These are phyloP conservation scores for Verticillium longisporum DNA, from an alignment of 2,329 filamentous ascomycete genomes.

Conservation along the genomic window DNA sequence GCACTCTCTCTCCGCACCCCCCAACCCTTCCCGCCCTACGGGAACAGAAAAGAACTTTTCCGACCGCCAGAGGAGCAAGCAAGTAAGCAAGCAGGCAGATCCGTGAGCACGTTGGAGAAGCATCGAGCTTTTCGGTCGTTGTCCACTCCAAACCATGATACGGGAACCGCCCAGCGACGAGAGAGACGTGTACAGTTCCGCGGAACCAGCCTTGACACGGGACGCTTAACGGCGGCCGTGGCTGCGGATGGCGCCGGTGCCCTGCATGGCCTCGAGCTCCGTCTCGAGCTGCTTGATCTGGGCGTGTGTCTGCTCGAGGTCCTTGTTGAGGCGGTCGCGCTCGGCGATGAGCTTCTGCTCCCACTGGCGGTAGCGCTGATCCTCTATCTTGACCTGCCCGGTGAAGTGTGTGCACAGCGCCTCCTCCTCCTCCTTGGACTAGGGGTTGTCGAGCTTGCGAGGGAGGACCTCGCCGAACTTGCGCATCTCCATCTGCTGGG, in stretches of 20 bases:
- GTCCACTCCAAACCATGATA: slow-evolving; percentile 1
- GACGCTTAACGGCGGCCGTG: slow-evolving; percentile 75
- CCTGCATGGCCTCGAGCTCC: slow-evolving; percentile 91
- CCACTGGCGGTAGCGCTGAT: slow-evolving; percentile 98
- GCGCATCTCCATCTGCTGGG: slow-evolving; percentile 98
- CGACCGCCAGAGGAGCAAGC: not conserved
- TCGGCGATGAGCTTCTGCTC: slow-evolving; percentile 99
- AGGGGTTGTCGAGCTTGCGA: slow-evolving; percentile 98
- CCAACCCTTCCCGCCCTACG: not conserved
- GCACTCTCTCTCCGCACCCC: not conserved
- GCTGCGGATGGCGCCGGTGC: slow-evolving; percentile 74
- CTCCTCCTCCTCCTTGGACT: slow-evolving; percentile 99
- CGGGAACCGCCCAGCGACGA: slow-evolving; percentile 13
- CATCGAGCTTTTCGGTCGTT: not conserved
- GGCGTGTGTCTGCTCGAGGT: slow-evolving; percentile 95
- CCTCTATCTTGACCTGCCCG: slow-evolving; percentile 99
- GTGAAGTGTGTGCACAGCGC: slow-evolving; percentile 97
- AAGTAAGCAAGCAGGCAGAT: slow-evolving; percentile 3
- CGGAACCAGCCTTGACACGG: not conserved
- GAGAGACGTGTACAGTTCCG: not conserved
- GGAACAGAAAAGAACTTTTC: not conserved
- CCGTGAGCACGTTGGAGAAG: not conserved
- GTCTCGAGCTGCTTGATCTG: slow-evolving; percentile 86
- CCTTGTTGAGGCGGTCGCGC: slow-evolving; percentile 98
- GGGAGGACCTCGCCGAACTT: slow-evolving; percentile 98